Conservation (phyloP, 345 rosid species). For the Moringa oleifera region DNA sequence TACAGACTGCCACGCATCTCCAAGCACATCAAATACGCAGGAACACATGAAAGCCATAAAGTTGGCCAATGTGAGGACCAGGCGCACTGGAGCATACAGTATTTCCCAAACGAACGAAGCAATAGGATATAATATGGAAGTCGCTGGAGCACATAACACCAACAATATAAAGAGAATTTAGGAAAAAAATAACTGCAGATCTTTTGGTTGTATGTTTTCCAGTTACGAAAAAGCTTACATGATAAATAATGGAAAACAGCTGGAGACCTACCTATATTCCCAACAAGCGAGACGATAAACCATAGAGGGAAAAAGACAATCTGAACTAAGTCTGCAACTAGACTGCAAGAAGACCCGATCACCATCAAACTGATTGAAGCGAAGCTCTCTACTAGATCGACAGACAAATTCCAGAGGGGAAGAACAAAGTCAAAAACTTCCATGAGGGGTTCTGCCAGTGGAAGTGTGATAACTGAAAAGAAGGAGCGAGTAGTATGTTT, state of each 20-base stretch:
- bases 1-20: slow-evolving; percentile 49
- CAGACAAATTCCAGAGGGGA: slow-evolving; percentile 58
- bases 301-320: slow-evolving; percentile 57
- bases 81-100: slow-evolving; percentile 58
- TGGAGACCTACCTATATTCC: slow-evolving; percentile 57
- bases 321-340: slow-evolving; percentile 44
- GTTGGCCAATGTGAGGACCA: slow-evolving; percentile 46
- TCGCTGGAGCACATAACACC: slow-evolving; percentile 39
- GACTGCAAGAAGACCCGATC: slow-evolving; percentile 38
- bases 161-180: not conserved
- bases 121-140: slow-evolving; percentile 48
- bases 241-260: not conserved
- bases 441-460: slow-evolving; percentile 47
- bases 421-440: slow-evolving; percentile 41
- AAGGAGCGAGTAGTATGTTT: slow-evolving; percentile 52
- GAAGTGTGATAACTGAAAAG: slow-evolving; percentile 51
- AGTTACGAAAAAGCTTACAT: not conserved
- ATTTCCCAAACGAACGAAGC: slow-evolving; percentile 67
- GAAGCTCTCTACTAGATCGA: slow-evolving; percentile 43
- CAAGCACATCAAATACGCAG: slow-evolving; percentile 34
- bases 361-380: slow-evolving; percentile 44
- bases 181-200: not conserved
- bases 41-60: slow-evolving; percentile 39
- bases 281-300: slow-evolving; percentile 38
- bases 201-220: not conserved